Conservation (phyloP, 2,329 filamentous ascomycete species). For the Fusarium virguliforme region DNA sequence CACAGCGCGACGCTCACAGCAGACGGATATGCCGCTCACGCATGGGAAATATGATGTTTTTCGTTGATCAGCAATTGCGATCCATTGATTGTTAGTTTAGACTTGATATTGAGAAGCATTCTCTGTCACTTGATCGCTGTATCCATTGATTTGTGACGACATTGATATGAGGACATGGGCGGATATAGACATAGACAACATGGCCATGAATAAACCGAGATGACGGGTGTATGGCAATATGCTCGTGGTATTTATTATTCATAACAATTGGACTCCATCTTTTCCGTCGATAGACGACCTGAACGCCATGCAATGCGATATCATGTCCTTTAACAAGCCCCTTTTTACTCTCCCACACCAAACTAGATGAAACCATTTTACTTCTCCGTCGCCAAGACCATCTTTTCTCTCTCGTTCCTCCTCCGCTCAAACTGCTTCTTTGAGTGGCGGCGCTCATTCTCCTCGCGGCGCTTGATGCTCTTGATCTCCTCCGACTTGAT, state of each 20-base stretch:
- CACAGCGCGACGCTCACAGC: slow-evolving; percentile 46
- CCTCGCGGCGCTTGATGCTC: slow-evolving; percentile 89
- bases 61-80: slow-evolving; percentile 25
- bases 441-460: slow-evolving; percentile 94
- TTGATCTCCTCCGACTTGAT: slow-evolving; percentile 93
- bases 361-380: slow-evolving; percentile 50
- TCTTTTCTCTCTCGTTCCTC: slow-evolving; percentile 90
- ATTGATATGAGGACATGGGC: background rate
- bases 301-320: slow-evolving; percentile 57
- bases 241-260: slow-evolving; percentile 42
- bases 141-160: background rate
- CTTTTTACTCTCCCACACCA: slow-evolving; percentile 25
- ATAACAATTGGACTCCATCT: slow-evolving; percentile 37
- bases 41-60: slow-evolving; percentile 30
- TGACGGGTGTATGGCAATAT: background rate
- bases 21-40: slow-evolving; percentile 41
- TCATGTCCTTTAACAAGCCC: slow-evolving; percentile 41
- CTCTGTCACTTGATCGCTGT: background rate
- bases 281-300: slow-evolving; percentile 45
- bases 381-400: slow-evolving; percentile 80
- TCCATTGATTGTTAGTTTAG: slow-evolving; percentile 33
- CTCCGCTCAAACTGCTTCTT: slow-evolving; percentile 85
- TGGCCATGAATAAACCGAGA: background rate
- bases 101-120: slow-evolving; percentile 33
- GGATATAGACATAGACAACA: background rate